A percentile compares a stretch with the other conserved stretches of the same genome.
phyloP scores from a whole-genome alignment of 306 rosid genomes.

The Betula pendula region DNA sequence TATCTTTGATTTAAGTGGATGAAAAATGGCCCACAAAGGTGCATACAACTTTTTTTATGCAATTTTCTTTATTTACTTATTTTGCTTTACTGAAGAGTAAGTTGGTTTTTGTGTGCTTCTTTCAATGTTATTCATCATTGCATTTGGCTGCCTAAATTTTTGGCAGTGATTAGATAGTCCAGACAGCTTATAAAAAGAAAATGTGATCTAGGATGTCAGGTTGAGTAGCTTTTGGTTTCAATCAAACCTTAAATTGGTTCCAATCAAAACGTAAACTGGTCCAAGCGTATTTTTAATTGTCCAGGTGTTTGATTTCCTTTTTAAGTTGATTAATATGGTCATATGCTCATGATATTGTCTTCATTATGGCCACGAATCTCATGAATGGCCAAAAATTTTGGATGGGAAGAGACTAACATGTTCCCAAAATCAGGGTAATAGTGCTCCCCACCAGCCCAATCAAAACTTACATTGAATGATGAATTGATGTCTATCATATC shows the following conservation, averaged over 20 bases:
- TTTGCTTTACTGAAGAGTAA: neutral
- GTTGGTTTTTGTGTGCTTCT: neutral
- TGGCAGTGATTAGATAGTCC: neutral
- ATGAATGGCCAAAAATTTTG: neutral
- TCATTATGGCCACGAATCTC: neutral
- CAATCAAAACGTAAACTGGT: neutral
- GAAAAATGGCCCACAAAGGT: neutral
- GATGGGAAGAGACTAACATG: neutral
- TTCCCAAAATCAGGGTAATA: constrained; percentile 1
- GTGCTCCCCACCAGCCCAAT: neutral
- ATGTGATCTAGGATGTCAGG: neutral
- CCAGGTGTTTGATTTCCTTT: neutral
- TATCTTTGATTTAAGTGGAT: neutral
- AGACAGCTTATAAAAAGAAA: neutral
- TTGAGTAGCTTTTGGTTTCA: neutral
- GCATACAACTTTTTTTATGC: neutral
- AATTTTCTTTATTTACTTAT: neutral
- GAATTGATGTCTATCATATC: neutral
- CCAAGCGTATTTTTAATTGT: neutral
- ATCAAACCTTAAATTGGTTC: neutral
- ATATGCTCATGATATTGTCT: neutral
- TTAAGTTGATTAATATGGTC: neutral
- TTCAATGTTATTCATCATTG: neutral
- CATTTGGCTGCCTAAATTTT: neutral
- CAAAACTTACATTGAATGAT: neutral